Base-by-base conservation (phyloP, 1,284 basidiomycete species). In the Puccinia brachypodii region DNA sequence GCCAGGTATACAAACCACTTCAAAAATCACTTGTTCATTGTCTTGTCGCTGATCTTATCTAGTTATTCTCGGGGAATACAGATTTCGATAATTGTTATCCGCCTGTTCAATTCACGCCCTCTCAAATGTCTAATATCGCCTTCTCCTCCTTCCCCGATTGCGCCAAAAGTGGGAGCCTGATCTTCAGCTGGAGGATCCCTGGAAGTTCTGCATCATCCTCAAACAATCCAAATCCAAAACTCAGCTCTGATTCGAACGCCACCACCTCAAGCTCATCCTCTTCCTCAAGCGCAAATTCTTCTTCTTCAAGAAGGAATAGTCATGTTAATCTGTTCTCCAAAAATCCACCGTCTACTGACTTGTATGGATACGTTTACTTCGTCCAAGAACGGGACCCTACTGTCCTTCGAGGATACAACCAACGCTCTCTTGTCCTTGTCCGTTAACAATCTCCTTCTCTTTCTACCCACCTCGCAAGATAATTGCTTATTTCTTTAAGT, bases 91-190 rank as follows among this genome's bases (percentile, higher is more conserved):
- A 78, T 33, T 78, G 64, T n/a, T 78, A 78, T 71, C 76, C 76
- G 7, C 44, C 76, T n/a, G 25, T 69, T 33, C 13, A 53, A 31
- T 50, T 78, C 33, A 33, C 42, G 19, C 36, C 47, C 16, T 13
- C 44, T 38, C 76, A 69, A 19, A 76, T 47, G 82, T 2, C 38
- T 42, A 82, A 81, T 82, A 95, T 95, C 80, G 94, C 95, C 6
- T 98, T 98, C 87, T 95, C 94, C 0, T 92, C 94, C 0, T 95
- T 99, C 85, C 96, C 96, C 0, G 96, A 98, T 85, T 95, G 94
- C 13, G 84, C 86, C 6, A 86, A 86, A 64, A 86, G 86, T 83
- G 47, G 84, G 84, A 68, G 86, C 85, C 64, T 86, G 84, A 1
- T 87, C 84, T 84, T 83, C 86, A 47, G 84, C 85, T 71, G 83